These are phyloP conservation scores for Arachnopeziza araneosa DNA, from an alignment of 2,329 filamentous ascomycete genomes.

Conservation along the genomic window DNA sequence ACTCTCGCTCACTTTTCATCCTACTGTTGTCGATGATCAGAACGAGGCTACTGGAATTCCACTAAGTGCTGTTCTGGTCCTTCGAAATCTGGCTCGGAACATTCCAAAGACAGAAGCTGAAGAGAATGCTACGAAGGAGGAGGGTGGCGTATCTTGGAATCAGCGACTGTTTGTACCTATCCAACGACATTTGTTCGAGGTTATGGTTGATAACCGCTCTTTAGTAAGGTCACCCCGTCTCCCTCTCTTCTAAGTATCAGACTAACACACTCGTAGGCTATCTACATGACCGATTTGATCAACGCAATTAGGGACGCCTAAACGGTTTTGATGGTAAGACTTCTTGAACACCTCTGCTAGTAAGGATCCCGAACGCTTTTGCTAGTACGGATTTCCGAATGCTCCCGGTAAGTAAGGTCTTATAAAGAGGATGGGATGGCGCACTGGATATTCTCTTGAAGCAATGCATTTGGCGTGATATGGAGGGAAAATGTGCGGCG, in stretches of 20 bases:
- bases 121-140: conserved; percentile 45
- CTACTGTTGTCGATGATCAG: conserved; percentile 50
- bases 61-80: conserved; percentile 69
- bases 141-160: conserved; percentile 56
- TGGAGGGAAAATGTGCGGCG: neutral
- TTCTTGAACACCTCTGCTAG: neutral
- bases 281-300: conserved; percentile 8
- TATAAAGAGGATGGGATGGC: neutral
- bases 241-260: neutral
- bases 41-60: conserved; percentile 70
- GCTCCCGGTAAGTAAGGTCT: neutral
- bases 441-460: neutral
- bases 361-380: neutral
- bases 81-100: conserved; percentile 72
- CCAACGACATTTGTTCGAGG: conserved; percentile 59
- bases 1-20: conserved; percentile 48
- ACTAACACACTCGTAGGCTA: neutral
- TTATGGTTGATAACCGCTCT: conserved; percentile 63
- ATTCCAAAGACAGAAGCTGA: conserved; percentile 55
- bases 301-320: conserved; percentile 2
- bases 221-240: conserved; percentile 40
- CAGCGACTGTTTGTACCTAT: conserved; percentile 62
- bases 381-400: neutral
- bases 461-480: neutral
- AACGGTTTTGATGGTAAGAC: too few relatives aligned